A percentile compares a stretch with the other conserved stretches of the same genome.
phyloP scores from a whole-genome alignment of 2,329 filamentous ascomycete genomes.

The Ophidiomyces ophidiicola region DNA sequence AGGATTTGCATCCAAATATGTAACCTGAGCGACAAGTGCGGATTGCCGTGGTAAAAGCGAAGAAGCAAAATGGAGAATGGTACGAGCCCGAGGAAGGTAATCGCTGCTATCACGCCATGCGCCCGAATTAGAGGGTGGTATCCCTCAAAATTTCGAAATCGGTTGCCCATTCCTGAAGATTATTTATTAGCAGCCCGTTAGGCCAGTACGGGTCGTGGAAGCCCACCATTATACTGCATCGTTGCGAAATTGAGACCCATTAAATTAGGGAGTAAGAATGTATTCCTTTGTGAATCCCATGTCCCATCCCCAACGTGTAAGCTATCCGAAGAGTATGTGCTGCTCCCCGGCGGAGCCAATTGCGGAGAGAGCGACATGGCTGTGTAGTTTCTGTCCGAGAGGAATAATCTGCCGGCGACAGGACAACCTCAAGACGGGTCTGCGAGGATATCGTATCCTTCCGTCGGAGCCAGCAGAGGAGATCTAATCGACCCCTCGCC shows the following conservation, averaged over 20 bases:
- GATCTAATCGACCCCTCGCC: constrained; percentile 35
- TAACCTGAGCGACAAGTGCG: constrained; percentile 44
- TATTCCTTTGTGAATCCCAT: constrained; percentile 51
- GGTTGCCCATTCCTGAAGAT: constrained; percentile 54
- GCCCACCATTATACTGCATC: constrained; percentile 53
- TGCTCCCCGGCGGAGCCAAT: constrained; percentile 48
- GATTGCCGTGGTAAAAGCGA: constrained; percentile 47
- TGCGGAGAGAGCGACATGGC: constrained; percentile 28
- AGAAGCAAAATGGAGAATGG: constrained; percentile 49
- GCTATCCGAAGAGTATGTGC: constrained; percentile 49
- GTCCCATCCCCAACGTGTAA: constrained; percentile 55
- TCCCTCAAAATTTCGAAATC: constrained; percentile 46
- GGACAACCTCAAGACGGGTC: not conserved
- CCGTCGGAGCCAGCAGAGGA: constrained; percentile 27
- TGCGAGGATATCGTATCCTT: not conserved
- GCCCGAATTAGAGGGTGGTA: constrained; percentile 49
- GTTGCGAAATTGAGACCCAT: constrained; percentile 54
- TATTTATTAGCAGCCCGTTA: constrained; percentile 3
- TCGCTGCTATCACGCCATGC: constrained; percentile 48
- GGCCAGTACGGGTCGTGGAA: not conserved
- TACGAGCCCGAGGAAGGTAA: constrained; percentile 50
- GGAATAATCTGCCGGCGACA: not conserved
- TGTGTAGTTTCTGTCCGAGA: not conserved
- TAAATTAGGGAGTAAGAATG: constrained; percentile 52
- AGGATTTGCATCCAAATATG: constrained; percentile 54